phyloP scores from a whole-genome alignment of 176 grass and related monocot genomes.

The Poa pratensis region DNA sequence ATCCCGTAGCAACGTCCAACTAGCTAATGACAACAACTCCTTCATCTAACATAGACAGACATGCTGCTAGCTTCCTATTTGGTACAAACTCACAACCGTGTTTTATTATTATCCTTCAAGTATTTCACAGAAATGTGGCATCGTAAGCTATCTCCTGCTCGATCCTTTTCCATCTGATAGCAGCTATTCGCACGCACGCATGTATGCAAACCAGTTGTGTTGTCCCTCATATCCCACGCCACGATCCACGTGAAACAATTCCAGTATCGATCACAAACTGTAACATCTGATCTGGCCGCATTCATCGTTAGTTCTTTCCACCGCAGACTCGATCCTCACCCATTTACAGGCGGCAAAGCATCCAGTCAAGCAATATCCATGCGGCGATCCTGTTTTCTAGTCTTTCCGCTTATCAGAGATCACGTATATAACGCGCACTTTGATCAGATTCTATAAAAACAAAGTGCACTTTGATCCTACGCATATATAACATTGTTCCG shows the following conservation, averaged over 20 bases:
- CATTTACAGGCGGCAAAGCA: slow-evolving; percentile 7
- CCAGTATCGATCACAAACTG: neutral
- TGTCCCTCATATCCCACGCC: neutral
- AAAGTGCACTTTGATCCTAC: no score
- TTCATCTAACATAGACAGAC: no score
- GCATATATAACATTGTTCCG: neutral
- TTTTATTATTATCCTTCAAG: no score
- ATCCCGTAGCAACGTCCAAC: no score
- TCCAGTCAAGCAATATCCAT: neutral
- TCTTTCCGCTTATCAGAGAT: neutral
- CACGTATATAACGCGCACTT: neutral
- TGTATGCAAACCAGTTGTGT: neutral
- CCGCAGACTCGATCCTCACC: neutral
- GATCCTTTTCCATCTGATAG: neutral
- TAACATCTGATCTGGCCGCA: neutral
- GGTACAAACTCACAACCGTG: no score
- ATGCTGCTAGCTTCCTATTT: no score
- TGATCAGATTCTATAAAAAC: neutral
- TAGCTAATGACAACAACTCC: no score
- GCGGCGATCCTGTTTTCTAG: neutral
- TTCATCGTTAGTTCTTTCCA: neutral
- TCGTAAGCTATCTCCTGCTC: neutral
- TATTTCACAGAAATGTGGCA: neutral
- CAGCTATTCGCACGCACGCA: neutral
- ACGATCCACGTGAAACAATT: slow-evolving; percentile 13